These are phyloP conservation scores for Aspergillus egyptiacus DNA, from an alignment of 495 filamentous ascomycete genomes.

Conservation along the genomic window DNA sequence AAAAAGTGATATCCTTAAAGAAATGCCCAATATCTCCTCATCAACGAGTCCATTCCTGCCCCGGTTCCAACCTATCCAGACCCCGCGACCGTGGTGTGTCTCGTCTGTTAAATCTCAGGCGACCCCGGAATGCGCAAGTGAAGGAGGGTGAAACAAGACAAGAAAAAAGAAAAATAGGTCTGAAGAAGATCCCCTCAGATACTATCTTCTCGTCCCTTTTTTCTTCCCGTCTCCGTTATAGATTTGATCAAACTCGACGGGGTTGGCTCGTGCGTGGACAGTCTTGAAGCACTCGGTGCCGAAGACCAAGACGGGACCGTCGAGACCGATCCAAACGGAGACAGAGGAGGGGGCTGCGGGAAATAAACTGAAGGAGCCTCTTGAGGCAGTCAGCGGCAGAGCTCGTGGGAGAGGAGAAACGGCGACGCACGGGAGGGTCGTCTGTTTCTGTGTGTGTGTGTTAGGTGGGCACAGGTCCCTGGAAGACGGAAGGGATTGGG, in stretches of 20 bases:
- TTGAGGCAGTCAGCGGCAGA: neutral
- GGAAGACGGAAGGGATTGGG: neutral
- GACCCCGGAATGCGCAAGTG: neutral
- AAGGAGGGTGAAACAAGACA: neutral
- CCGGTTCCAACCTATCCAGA: conserved; percentile 22
- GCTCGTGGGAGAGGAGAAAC: neutral
- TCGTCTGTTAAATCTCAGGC: neutral
- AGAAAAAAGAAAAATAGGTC: neutral
- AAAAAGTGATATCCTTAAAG: conserved; percentile 23
- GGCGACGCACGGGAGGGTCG: neutral
- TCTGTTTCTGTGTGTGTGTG: no score
- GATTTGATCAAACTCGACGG: neutral
- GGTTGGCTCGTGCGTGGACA: neutral
- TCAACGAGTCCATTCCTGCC: conserved; percentile 43
- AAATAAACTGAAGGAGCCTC: conserved; percentile 1
- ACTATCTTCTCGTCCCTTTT: neutral
- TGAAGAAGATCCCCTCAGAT: neutral
- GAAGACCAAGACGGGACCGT: neutral
- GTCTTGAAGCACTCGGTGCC: neutral
- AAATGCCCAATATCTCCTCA: conserved; percentile 30
- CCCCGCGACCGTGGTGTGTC: conserved; percentile 7
- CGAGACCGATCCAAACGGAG: neutral
- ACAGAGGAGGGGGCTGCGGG: conserved; percentile 1
- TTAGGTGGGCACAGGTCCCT: neutral
- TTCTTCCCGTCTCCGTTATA: neutral